Base-by-base conservation (phyloP, 306 rosid species). In the Gynostemma pentaphyllum region DNA sequence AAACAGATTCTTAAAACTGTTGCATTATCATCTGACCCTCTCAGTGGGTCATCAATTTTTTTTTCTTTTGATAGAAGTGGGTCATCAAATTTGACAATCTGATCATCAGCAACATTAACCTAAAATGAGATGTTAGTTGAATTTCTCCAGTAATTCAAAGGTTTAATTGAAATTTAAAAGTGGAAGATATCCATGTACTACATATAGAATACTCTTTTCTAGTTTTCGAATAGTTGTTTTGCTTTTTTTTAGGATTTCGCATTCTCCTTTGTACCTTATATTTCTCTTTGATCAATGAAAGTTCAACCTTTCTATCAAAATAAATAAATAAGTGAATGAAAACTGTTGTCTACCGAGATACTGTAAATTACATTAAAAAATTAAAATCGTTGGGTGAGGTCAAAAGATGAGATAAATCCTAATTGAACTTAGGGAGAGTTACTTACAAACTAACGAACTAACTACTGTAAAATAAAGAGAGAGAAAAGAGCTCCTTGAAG, bases 41-140 rank as follows among this genome's bases (percentile, higher is more conserved):
- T 86, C n/a, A n/a, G n/a, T n/a, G n/a, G n/a, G n/a, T n/a, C n/a
- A n/a, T n/a, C n/a, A n/a, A n/a, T n/a, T n/a, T n/a, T n/a, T n/a
- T n/a, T n/a, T n/a, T n/a, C n/a, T n/a, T n/a, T n/a, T n/a, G n/a
- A n/a, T n/a, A n/a, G n/a, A 29, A 92, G 82, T 11, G 96, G 98
- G 55, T 92, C 98, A 70, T 74, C 75, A 70, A 82, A 88, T 71
- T 75, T 81, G 22, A 19, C 15, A 21, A 71, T 73, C 69, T 67
- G 82, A 72, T 42, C 16, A 62, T 80, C 84, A 41, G 67, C 73
- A 34, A 50, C 65, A 45, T 65, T 77, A 44, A 74, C 82, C 98
- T 92, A 66, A 45, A 55, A 72, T 49, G 23, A 51, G 54, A 32
- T 45, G 34, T 56, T 24, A 32, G 40, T 53, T 36, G 45, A 72